Evolutionary conservation across 176 grass and related monocot species (phyloP).

Genomic region (Dendrocalamus sinicus): DNA sequence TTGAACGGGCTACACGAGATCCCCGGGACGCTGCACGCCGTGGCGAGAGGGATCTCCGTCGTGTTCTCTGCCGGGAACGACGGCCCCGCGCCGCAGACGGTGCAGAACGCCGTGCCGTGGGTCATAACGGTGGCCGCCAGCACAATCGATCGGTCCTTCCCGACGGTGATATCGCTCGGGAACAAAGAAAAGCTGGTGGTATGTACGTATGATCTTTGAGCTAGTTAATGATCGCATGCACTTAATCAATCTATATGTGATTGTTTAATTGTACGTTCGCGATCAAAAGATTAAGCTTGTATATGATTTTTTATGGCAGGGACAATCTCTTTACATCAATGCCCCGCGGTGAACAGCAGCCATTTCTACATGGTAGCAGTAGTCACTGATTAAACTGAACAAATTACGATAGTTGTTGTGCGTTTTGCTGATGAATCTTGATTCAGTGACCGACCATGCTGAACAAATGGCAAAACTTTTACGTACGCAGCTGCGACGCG

Average conservation of each 20-base stretch:
- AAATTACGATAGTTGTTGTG: too few relatives aligned
- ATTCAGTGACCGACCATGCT: too few relatives aligned
- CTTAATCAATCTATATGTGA: too few relatives aligned
- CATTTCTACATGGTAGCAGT: too few relatives aligned
- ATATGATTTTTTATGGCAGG: constrained; percentile 8
- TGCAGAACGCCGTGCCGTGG: constrained; percentile 48
- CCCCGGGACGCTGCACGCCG: constrained; percentile 51
- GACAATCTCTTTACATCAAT: constrained; percentile 49
- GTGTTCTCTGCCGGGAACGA: constrained; percentile 45
- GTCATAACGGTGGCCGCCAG: constrained; percentile 53
- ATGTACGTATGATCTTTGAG: not conserved
- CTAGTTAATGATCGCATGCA: not conserved
- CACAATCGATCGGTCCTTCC: constrained; percentile 67
- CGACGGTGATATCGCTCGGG: constrained; percentile 44
- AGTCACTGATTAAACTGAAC: too few relatives aligned
- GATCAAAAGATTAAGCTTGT: not conserved
- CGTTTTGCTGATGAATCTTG: too few relatives aligned
- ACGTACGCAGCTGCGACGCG: not conserved
- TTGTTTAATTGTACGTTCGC: too few relatives aligned
- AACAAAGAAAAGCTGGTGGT: constrained; percentile 58
- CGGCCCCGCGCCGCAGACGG: constrained; percentile 29
- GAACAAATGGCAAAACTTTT: not conserved
- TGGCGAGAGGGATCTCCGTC: constrained; percentile 51
- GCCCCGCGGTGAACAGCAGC: not conserved
- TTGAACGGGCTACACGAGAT: not conserved